phyloP scores from a whole-genome alignment of 1,139 yeast genomes.

The Yamadazyma conglobata region DNA sequence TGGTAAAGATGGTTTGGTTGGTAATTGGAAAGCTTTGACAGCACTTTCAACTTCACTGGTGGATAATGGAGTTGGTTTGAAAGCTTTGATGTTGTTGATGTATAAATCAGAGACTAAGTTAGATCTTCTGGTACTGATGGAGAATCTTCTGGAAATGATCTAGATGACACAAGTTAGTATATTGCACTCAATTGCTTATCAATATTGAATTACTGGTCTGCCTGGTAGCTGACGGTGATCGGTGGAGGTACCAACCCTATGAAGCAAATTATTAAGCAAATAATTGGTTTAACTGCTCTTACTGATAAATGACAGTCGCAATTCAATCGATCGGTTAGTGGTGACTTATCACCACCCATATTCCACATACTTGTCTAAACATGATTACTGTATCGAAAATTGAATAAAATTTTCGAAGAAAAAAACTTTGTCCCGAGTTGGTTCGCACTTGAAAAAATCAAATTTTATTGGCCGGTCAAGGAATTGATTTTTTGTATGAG shows the following conservation, averaged over 20 bases:
- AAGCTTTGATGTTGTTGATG: conserved; percentile 79
- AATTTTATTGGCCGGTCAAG: conserved; percentile 10
- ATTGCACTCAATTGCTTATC: too few relatives aligned
- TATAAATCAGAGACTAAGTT: conserved; percentile 84
- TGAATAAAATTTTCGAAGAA: conserved; percentile 4
- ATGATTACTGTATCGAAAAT: conserved; percentile 7
- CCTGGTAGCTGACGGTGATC: too few relatives aligned
- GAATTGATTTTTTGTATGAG: too few relatives aligned
- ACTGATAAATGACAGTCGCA: too few relatives aligned
- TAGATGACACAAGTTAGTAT: conserved; percentile 10
- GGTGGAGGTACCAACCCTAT: too few relatives aligned
- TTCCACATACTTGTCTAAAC: conserved; percentile 18
- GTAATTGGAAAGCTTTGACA: conserved; percentile 79
- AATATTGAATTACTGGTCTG: too few relatives aligned
- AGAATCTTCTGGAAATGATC: conserved; percentile 42
- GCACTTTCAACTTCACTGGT: conserved; percentile 74
- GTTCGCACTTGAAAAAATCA: conserved; percentile 10
- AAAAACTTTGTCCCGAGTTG: conserved; percentile 10
- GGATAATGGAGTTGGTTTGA: conserved; percentile 77
- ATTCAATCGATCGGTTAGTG: not conserved
- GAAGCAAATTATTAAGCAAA: too few relatives aligned
- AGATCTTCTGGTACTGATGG: conserved; percentile 43
- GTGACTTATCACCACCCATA: not conserved
- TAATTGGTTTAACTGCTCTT: too few relatives aligned
- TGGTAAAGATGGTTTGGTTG: conserved; percentile 72